Percentiles rank a stretch among this genome's conserved stretches.
These are phyloP conservation scores for Phytophthora megakarya DNA, from an alignment of 352 stramenopile species.

Conservation along the genomic window DNA sequence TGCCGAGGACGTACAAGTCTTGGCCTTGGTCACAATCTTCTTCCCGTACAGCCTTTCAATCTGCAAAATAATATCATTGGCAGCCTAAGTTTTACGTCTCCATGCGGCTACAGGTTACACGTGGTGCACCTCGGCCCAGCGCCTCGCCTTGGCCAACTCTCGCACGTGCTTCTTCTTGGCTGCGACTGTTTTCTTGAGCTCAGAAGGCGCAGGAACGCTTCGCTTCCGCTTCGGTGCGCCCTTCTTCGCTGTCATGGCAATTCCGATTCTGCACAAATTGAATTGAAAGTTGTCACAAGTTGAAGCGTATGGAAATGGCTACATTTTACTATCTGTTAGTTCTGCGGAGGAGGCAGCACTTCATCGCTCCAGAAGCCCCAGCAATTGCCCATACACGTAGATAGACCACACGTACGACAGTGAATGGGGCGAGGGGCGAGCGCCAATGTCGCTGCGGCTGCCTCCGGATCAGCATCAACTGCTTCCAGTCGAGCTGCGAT, in stretches of 20 bases:
- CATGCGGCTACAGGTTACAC: background rate
- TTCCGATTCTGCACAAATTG: conserved; percentile 33
- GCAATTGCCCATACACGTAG: conserved; percentile 66
- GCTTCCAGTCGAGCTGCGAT: conserved; percentile 50
- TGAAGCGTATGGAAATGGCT: conserved; percentile 21
- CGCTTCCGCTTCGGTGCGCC: conserved; percentile 21
- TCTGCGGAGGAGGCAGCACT: conserved; percentile 29
- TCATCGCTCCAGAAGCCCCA: conserved; percentile 81
- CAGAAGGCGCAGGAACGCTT: background rate
- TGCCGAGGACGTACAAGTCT: conserved; percentile 70
- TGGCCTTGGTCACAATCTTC: conserved; percentile 74
- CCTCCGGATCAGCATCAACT: conserved; percentile 47
- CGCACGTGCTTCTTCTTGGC: conserved; percentile 82
- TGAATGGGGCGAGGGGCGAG: conserved; percentile 55
- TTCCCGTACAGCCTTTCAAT: conserved; percentile 68
- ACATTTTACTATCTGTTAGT: conserved; percentile 28
- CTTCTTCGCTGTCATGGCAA: conserved; percentile 29
- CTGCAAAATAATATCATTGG: too few relatives aligned
- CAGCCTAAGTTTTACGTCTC: background rate
- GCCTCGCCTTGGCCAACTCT: conserved; percentile 53
- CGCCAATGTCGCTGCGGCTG: conserved; percentile 35
- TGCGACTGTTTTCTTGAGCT: conserved; percentile 37
- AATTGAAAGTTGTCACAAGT: conserved; percentile 15
- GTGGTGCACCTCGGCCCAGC: conserved; percentile 55
- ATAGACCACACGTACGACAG: conserved; percentile 64